Percentiles rank a stretch among this genome's conserved stretches.
Evolutionary conservation across 2,329 filamentous ascomycete genomes (phyloP).

Genomic region (Pyrenophora graminea): DNA sequence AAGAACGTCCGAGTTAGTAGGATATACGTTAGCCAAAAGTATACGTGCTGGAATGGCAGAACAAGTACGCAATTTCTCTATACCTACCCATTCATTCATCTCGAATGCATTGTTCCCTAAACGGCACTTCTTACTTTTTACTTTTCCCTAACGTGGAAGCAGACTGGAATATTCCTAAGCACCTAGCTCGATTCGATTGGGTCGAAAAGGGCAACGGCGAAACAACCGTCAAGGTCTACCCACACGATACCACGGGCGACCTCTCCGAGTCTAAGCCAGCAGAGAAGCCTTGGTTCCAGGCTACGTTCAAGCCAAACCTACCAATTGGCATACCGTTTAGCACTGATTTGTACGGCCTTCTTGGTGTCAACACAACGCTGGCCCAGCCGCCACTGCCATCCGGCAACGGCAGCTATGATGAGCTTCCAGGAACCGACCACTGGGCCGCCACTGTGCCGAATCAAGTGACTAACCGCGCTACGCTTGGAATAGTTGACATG

Average conservation of each 20-base stretch:
- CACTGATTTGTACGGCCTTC: not conserved
- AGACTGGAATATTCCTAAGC: slow-evolving; percentile 1
- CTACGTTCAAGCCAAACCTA: not conserved
- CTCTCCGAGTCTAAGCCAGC: not conserved
- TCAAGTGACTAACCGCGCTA: not conserved
- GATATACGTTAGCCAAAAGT: not conserved
- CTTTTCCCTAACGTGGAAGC: not conserved
- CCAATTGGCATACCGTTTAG: not conserved
- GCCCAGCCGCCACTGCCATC: not conserved
- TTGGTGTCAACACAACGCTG: not conserved
- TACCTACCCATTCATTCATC: not conserved
- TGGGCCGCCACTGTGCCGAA: not conserved
- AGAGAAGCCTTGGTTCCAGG: not conserved
- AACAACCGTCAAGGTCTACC: not conserved
- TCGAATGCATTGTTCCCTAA: not conserved
- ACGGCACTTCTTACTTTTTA: not conserved
- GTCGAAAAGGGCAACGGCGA: not conserved
- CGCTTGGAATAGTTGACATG: not conserved
- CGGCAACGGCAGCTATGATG: not conserved
- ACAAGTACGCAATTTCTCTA: not conserved
- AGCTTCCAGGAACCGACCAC: not conserved
- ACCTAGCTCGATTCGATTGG: not conserved
- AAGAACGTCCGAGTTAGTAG: not conserved
- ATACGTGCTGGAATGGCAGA: not conserved
- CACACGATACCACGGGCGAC: not conserved